phyloP scores from a whole-genome alignment of 169 alveolate genomes.

The Fabrea salina region DNA sequence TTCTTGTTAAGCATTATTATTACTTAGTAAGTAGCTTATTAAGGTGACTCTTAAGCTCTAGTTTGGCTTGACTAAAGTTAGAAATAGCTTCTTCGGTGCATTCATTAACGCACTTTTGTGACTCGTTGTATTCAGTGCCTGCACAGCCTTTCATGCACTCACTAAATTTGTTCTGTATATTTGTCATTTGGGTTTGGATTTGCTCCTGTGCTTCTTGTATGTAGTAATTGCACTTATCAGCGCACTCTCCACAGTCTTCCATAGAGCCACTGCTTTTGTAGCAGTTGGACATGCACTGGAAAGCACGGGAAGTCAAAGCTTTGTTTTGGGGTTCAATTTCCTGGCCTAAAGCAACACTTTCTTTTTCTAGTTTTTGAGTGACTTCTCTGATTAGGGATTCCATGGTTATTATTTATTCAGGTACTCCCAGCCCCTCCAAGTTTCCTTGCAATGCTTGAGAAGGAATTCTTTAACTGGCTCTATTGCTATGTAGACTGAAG shows the following conservation, averaged over 20 bases:
- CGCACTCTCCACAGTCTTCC: neutral
- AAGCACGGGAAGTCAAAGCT: neutral
- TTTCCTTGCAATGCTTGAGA: neutral
- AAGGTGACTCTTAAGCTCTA: no score
- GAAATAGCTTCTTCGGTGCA: no score
- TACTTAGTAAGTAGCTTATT: no score
- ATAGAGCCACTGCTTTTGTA: neutral
- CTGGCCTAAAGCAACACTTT: neutral
- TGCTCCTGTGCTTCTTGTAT: neutral
- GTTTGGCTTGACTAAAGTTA: no score
- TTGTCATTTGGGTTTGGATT: neutral
- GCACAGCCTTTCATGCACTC: neutral
- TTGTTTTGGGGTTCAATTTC: neutral
- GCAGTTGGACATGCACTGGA: neutral
- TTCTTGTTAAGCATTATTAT: no score
- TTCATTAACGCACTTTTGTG: no score
- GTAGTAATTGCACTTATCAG: neutral
- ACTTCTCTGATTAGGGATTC: neutral
- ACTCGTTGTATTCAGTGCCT: no score
- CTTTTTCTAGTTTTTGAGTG: neutral
- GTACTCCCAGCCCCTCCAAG: slow-evolving; percentile 13
- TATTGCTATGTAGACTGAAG: neutral
- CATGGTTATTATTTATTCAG: neutral
- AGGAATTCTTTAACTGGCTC: neutral
- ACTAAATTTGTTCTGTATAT: neutral